Conservation (phyloP, 805 yeast genomes). For the Pichia manshurica region DNA sequence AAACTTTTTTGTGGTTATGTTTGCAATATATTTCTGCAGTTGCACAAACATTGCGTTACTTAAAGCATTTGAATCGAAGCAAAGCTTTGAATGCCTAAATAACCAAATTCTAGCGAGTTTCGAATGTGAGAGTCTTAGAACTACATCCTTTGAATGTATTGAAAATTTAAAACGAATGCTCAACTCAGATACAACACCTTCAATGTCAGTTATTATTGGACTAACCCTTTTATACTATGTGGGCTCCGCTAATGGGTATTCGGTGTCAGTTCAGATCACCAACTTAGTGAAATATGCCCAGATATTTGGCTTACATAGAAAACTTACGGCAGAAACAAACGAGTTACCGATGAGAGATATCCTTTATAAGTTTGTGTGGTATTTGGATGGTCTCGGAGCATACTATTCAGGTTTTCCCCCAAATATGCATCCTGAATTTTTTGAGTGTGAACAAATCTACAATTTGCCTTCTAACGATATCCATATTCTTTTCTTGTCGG, state of each 20-base stretch:
- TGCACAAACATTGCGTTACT: constrained; percentile 14
- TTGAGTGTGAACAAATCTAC: constrained; percentile 16
- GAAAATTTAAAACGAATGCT: constrained; percentile 18
- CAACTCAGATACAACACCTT: constrained; percentile 18
- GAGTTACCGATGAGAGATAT: constrained; percentile 16
- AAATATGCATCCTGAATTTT: constrained; percentile 15
- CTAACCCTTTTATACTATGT: constrained; percentile 19
- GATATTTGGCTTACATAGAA: constrained; percentile 20
- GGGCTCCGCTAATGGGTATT: constrained; percentile 20
- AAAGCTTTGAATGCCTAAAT: neutral
- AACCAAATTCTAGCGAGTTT: neutral
- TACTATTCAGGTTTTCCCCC: constrained; percentile 23
- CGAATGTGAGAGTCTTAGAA: constrained; percentile 14
- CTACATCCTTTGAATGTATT: constrained; percentile 16
- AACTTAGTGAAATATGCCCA: constrained; percentile 16
- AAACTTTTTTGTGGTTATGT: constrained; percentile 16
- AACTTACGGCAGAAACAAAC: constrained; percentile 8
- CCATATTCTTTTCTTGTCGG: constrained; percentile 13
- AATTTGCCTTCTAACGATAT: constrained; percentile 13
- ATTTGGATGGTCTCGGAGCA: constrained; percentile 20
- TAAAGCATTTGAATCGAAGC: neutral
- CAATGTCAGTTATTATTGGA: constrained; percentile 18
- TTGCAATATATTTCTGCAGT: constrained; percentile 21
- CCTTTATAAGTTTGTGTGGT: constrained; percentile 20
- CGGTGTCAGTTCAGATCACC: constrained; percentile 15